Base-by-base conservation (phyloP, 1,284 basidiomycete genomes). In the Pyrrhoderma lamaoense region DNA sequence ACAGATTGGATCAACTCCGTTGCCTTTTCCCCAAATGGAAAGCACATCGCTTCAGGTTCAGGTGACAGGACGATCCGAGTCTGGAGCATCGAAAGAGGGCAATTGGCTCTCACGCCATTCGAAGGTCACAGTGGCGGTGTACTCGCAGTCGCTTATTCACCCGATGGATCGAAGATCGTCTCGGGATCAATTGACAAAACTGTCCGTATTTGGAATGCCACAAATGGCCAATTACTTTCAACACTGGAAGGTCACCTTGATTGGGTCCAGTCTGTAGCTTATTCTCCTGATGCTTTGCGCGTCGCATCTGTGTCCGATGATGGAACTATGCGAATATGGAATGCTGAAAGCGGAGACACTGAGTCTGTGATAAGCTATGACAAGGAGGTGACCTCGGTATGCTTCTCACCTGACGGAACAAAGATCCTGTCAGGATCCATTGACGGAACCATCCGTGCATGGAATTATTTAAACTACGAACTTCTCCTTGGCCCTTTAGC, bases 361-460 rank as follows among this genome's bases (percentile, higher is more conserved):
- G 18, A 31, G 5, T 11, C 27, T 5, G 11, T 31, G 7, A 5
- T 5, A 31, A 11, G 27, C 11, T 11, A 31, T 31, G 11, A 5
- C 27, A 11, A 31, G 27, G 7, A 5, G 5, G 27, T 31, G 7
- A 5, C 5, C 27, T 31, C 27, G 5, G 11, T 31, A 5, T 5
- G 7, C 5, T 46, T 46, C 23, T 46, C n/a, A 16, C 23, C 25
- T 27, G 45, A 46, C 34, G 25, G 45, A 27, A 9, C 9, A 35
- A 7, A 35, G 2, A n/a, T 46, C 8, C 22, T 16, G 9, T 27
- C 45, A 2, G 45, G 45, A 14, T 47, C 25, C 18, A 14, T 5
- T 5, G 55, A 59, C 31, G 47, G 93, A 60, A 79, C 81, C 5
- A 8, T 49, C 45, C 19, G 40, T 3, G 51, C 58, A 7, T 60